These are phyloP conservation scores for Crithidia brevicula DNA, from an alignment of 208 protist species.

Conservation along the genomic window DNA sequence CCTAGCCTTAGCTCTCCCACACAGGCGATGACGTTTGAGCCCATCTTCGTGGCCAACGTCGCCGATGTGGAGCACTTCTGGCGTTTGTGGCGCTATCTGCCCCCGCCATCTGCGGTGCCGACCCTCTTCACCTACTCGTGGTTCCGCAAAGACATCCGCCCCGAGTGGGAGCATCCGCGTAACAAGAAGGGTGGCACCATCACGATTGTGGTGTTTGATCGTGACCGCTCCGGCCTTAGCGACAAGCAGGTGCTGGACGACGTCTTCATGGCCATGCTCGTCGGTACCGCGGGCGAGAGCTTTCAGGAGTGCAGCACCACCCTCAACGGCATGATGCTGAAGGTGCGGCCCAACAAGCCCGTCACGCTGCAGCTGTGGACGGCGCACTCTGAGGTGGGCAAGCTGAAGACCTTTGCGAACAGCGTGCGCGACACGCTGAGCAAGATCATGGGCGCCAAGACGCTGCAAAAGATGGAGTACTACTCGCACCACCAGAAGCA, in stretches of 20 bases:
- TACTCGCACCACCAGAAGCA: slow-evolving; percentile 78
- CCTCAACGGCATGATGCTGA: slow-evolving; percentile 88
- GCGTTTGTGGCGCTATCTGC: slow-evolving; percentile 79
- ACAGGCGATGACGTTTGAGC: slow-evolving; percentile 49
- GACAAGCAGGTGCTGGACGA: slow-evolving; percentile 85
- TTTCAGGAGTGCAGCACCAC: slow-evolving; percentile 70
- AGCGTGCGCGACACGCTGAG: slow-evolving; percentile 63
- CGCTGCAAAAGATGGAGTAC: slow-evolving; percentile 84
- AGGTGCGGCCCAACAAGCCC: slow-evolving; percentile 78
- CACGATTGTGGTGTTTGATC: slow-evolving; percentile 80
- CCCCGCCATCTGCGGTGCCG: slow-evolving; percentile 61
- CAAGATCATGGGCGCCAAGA: slow-evolving; percentile 78
- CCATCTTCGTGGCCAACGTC: slow-evolving; percentile 73
- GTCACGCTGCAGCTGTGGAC: slow-evolving; percentile 85
- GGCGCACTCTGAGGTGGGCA: slow-evolving; percentile 62
- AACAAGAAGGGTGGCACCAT: slow-evolving; percentile 88
- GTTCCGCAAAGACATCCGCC: slow-evolving; percentile 84
- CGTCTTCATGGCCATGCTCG: slow-evolving; percentile 79
- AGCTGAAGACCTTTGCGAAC: slow-evolving; percentile 68
- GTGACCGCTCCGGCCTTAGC: slow-evolving; percentile 73
- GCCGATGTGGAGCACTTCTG: slow-evolving; percentile 81
- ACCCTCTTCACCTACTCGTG: slow-evolving; percentile 84
- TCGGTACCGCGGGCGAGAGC: slow-evolving; percentile 70
- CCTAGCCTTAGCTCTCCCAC: slow-evolving; percentile 22
- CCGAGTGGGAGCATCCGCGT: slow-evolving; percentile 86